A percentile compares a stretch with the other conserved stretches of the same genome.
Evolutionary conservation across 331 rosid species (phyloP).

Genomic region (Dryas integrifolia): DNA sequence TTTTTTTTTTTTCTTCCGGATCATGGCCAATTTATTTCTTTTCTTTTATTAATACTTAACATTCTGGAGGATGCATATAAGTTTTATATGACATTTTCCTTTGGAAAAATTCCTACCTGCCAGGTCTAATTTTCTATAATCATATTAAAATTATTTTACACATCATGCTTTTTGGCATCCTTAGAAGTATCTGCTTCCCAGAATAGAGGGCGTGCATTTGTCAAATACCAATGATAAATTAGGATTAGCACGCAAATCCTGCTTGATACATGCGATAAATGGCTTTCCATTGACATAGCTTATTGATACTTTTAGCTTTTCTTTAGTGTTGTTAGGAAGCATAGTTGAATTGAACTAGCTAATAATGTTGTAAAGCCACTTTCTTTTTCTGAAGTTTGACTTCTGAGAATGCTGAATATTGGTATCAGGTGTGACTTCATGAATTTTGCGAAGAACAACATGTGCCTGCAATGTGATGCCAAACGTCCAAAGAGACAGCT

Average conservation of each 20-base stretch:
- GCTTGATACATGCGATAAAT: not conserved
- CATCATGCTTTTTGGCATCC: not conserved
- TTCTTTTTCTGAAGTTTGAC: not conserved
- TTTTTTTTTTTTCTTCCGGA: constrained; percentile 18
- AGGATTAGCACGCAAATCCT: not conserved
- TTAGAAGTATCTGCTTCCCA: not conserved
- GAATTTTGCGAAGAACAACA: constrained; percentile 89
- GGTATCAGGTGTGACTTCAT: constrained; percentile 88
- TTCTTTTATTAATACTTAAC: not conserved
- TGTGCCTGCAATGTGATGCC: constrained; percentile 95
- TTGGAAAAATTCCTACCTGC: not conserved
- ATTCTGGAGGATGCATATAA: constrained; percentile 13
- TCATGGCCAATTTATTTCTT: constrained; percentile 11
- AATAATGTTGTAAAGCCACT: not conserved
- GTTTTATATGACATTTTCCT: constrained; percentile 22
- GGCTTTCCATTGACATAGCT: constrained; percentile 1
- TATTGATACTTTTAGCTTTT: not conserved
- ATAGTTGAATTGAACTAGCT: not conserved
- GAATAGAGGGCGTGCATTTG: not conserved
- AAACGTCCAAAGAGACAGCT: constrained; percentile 96
- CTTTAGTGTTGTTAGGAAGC: not conserved
- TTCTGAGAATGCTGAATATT: constrained; percentile 21
- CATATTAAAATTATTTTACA: not conserved
- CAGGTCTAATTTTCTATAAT: not conserved
- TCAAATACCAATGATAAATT: not conserved